Evolutionary conservation across 2,329 filamentous ascomycete species (phyloP), one percentile per base, ranked within the genome.

Genomic region (Ophiostoma angusticollis): DNA sequence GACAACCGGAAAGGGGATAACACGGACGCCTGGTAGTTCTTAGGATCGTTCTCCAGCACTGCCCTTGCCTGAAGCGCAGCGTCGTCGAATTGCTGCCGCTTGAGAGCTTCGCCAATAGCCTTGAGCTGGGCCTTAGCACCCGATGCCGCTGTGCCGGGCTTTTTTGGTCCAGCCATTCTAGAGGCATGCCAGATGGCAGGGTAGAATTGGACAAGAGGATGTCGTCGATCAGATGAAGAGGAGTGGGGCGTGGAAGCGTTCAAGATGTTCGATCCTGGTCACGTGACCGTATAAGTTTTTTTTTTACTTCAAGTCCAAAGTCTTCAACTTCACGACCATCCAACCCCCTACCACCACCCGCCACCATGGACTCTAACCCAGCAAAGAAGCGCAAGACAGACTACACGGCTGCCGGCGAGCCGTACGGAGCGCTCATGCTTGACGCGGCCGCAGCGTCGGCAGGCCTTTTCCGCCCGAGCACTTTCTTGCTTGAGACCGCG

Each of bases 1-100:
- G n/a, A n/a, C n/a, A n/a, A n/a, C n/a, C n/a, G n/a, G n/a, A n/a
- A n/a, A n/a, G n/a, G n/a, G n/a, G n/a, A n/a, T n/a, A n/a, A 24
- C 33, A 56, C 75, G 45, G 64, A 84, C 72, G 77, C 86, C 58
- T 89, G 84, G 59, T 93, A 91, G 57, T 80, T 93, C 46, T 78
- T 72, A 2, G 78, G 62, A 45, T 95, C 86, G 47, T 72, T 72
- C 38, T 78, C 67, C 34, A 94, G 62, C 27, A 93, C 65, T 21
- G 72, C 70, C 44, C 75, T 68, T 5, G 84, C 78, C 54, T 85
- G 76, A 22, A 72, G 63, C 36, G 79, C 68, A 31, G 81, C 85
- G 52, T 82, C 78, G 44, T 81, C 79, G 64, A 79, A 94, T 53
- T 91, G 80, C 51, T 83, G 73, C 44, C 78, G 71, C 54, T 84